These are phyloP conservation scores for Backusella mclennaniae DNA, from an alignment of 192 early-diverging fungal species.

Conservation along the genomic window DNA sequence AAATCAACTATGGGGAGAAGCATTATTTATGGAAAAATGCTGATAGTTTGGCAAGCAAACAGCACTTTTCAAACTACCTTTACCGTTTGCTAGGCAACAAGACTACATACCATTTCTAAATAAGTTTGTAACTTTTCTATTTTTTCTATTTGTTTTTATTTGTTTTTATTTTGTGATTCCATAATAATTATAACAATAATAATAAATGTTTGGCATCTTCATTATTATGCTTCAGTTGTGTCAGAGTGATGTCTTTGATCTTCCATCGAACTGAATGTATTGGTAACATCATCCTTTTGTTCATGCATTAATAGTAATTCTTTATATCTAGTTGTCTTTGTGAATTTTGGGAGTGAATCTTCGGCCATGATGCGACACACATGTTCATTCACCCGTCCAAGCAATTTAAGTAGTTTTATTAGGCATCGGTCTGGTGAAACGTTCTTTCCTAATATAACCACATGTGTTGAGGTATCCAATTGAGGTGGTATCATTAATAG, in stretches of 20 bases:
- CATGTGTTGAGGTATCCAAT: background rate
- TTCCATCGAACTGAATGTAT: background rate
- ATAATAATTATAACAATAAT: conserved; percentile 61
- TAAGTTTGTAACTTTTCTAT: conserved; percentile 45
- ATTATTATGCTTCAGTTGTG: background rate
- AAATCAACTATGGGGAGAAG: conserved; percentile 15
- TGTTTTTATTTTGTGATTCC: conserved; percentile 59
- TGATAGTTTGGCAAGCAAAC: conserved; percentile 5
- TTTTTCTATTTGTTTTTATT: background rate
- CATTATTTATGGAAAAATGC: conserved; percentile 10
- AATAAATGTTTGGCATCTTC: conserved; percentile 43
- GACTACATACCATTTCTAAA: conserved; percentile 48
- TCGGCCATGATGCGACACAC: conserved; percentile 37
- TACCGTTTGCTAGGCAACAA: background rate
- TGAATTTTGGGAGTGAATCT: conserved; percentile 34
- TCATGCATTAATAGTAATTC: background rate
- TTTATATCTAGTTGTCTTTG: conserved; percentile 21
- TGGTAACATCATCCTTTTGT: background rate
- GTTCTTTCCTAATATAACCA: conserved; percentile 10
- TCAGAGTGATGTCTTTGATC: background rate
- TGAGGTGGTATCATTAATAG: background rate
- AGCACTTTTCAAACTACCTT: conserved; percentile 9
- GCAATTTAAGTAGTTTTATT: conserved; percentile 20
- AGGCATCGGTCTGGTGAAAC: conserved; percentile 14
- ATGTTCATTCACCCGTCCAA: conserved; percentile 33